Percentiles rank a stretch among this genome's conserved stretches.
phyloP scores from a whole-genome alignment of 768 basidiomycete species.

The Boletellus ananiceps region DNA sequence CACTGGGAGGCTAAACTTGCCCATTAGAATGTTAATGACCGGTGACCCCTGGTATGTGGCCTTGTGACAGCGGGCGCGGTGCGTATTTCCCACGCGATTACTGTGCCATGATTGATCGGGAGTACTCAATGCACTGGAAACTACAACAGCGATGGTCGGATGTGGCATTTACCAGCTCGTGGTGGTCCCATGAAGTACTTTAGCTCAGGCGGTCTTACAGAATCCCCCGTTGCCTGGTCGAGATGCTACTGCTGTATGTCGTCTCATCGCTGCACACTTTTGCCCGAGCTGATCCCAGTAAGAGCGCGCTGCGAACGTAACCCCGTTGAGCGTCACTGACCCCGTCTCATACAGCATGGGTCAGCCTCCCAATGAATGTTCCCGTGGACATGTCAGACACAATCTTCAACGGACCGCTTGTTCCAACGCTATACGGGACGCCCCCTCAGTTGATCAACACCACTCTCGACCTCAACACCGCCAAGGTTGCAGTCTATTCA shows the following conservation, averaged over 20 bases:
- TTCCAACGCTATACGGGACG: conserved; percentile 16
- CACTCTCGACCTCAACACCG: conserved; percentile 16
- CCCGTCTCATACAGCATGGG: conserved; percentile 9
- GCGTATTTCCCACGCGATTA: too few relatives aligned
- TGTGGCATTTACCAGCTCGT: too few relatives aligned
- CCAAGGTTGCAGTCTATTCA: conserved; percentile 18
- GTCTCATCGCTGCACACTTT: background rate
- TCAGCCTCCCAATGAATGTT: conserved; percentile 15
- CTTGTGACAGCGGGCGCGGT: too few relatives aligned
- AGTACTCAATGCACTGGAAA: too few relatives aligned
- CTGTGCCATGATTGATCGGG: too few relatives aligned
- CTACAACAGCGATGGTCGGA: too few relatives aligned
- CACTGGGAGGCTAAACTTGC: too few relatives aligned
- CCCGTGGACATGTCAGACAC: conserved; percentile 8
- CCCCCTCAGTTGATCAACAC: conserved; percentile 15
- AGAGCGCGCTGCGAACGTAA: background rate
- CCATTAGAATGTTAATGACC: too few relatives aligned
- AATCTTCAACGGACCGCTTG: conserved; percentile 14
- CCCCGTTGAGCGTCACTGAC: background rate
- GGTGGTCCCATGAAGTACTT: too few relatives aligned
- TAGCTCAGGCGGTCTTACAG: too few relatives aligned
- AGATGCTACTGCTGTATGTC: background rate
- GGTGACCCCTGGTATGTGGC: too few relatives aligned
- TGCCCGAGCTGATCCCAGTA: conserved; percentile 3
- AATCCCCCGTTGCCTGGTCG: background rate